These are phyloP conservation scores for Coprinopsis marcescibilis DNA, from an alignment of 768 basidiomycete genomes.

Conservation along the genomic window DNA sequence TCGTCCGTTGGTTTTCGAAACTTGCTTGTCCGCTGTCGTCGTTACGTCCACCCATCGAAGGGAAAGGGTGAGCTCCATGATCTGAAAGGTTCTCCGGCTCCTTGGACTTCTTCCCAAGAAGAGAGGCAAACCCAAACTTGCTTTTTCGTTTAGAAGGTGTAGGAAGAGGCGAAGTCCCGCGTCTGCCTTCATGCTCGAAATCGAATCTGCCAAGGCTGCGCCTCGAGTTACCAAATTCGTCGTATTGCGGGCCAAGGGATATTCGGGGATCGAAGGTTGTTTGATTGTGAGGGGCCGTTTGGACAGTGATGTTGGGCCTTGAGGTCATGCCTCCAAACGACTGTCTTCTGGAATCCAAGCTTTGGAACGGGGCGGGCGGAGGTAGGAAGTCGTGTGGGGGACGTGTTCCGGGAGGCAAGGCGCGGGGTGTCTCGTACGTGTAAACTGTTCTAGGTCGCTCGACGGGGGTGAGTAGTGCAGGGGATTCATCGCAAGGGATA, in stretches of 20 bases:
- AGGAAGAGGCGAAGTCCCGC: slow-evolving; percentile 26
- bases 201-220: slow-evolving; percentile 46
- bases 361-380: slow-evolving; percentile 60
- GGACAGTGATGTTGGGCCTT: slow-evolving; percentile 45
- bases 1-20: slow-evolving; percentile 24
- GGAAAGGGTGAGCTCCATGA: slow-evolving; percentile 39
- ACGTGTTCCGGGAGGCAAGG: slow-evolving; percentile 37
- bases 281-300: slow-evolving; percentile 55
- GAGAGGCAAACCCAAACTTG: slow-evolving; percentile 60
- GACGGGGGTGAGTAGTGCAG: slow-evolving; percentile 36
- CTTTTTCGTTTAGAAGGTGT: slow-evolving; percentile 56
- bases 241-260: slow-evolving; percentile 44
- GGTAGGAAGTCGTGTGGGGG: slow-evolving; percentile 48
- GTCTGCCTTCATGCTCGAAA: slow-evolving; percentile 21
- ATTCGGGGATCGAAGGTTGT: slow-evolving; percentile 30
- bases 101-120: slow-evolving; percentile 45
- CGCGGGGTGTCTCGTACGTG: slow-evolving; percentile 52
- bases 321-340: slow-evolving; percentile 69
- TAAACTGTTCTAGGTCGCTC: slow-evolving; percentile 62
- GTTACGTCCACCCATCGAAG: slow-evolving; percentile 29
- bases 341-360: slow-evolving; percentile 61
- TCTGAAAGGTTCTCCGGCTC: slow-evolving; percentile 27
- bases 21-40: slow-evolving; percentile 1
- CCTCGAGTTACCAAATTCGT: slow-evolving; percentile 69
- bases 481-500: slow-evolving; percentile 56